phyloP scores from a whole-genome alignment of 1,284 basidiomycete genomes.

The Paramarasmius palmivorus region DNA sequence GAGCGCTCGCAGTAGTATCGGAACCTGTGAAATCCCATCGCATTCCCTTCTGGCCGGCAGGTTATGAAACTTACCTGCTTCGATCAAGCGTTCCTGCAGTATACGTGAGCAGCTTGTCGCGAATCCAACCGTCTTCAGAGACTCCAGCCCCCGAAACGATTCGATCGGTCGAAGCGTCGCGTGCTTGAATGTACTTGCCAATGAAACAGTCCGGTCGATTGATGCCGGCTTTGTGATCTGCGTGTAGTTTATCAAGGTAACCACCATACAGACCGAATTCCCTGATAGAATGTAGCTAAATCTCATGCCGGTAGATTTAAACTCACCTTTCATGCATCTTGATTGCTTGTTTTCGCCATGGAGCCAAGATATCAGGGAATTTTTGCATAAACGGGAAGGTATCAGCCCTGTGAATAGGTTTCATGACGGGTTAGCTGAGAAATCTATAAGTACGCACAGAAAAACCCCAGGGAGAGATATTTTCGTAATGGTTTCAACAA shows the following conservation, averaged over 20 bases:
- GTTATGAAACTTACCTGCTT: background rate
- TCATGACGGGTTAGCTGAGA: background rate
- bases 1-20: slow-evolving; percentile 10
- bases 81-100: slow-evolving; percentile 4
- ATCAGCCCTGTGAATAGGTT: background rate
- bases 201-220: background rate
- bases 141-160: slow-evolving; percentile 18
- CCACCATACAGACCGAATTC: slow-evolving; percentile 2
- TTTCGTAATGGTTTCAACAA: background rate
- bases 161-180: slow-evolving; percentile 9
- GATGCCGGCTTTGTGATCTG: background rate
- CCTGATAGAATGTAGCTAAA: background rate
- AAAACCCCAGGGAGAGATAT: background rate
- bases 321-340: slow-evolving; percentile 16
- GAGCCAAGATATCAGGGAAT: background rate
- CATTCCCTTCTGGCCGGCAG: too few relatives aligned
- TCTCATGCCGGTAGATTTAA: background rate
- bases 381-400: background rate
- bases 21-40: slow-evolving; percentile 1
- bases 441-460: background rate
- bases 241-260: slow-evolving; percentile 4
- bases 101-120: slow-evolving; percentile 21
- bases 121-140: slow-evolving; percentile 18
- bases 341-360: slow-evolving; percentile 1
- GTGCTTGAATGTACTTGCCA: slow-evolving; percentile 14